phyloP scores from a whole-genome alignment of 2,329 filamentous ascomycete species.

The Fusarium nisikadoi region DNA sequence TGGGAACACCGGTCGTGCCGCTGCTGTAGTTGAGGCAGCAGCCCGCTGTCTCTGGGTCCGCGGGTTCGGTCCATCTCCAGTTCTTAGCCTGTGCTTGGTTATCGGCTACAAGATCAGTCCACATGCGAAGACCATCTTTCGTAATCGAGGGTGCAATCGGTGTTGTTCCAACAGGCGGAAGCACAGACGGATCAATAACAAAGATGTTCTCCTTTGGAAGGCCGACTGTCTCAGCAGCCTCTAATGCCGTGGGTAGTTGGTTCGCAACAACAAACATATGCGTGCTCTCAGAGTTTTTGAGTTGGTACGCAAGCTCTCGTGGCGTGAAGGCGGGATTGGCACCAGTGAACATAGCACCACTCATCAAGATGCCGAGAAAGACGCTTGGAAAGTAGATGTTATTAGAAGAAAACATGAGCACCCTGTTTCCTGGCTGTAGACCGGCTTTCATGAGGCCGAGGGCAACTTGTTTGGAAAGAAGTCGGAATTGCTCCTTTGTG shows the following conservation, averaged over 20 bases:
- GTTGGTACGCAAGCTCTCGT: conserved; percentile 79
- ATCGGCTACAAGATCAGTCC: conserved; percentile 69
- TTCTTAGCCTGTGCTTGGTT: conserved; percentile 50
- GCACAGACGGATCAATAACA: conserved; percentile 68
- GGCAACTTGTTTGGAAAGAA: conserved; percentile 77
- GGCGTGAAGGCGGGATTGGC: conserved; percentile 75
- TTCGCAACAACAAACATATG: conserved; percentile 72
- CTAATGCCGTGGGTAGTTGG: conserved; percentile 71
- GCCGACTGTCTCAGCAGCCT: conserved; percentile 69
- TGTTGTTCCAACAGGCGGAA: background rate
- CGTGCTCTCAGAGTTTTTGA: conserved; percentile 74
- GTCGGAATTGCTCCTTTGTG: conserved; percentile 70
- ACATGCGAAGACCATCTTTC: conserved; percentile 56
- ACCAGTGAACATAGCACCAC: conserved; percentile 80
- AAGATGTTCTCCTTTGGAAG: conserved; percentile 69
- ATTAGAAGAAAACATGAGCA: conserved; percentile 81
- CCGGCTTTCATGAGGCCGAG: conserved; percentile 73
- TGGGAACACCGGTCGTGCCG: conserved; percentile 82
- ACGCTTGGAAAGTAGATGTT: conserved; percentile 76
- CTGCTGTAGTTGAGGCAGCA: conserved; percentile 82
- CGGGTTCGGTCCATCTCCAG: conserved; percentile 71
- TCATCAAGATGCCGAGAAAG: conserved; percentile 79
- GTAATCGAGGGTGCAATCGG: conserved; percentile 44
- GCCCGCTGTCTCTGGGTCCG: conserved; percentile 61
- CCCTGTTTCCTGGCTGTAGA: conserved; percentile 72